These are phyloP conservation scores for Cenococcum geophilum DNA, from an alignment of 495 filamentous ascomycete genomes.

Conservation along the genomic window DNA sequence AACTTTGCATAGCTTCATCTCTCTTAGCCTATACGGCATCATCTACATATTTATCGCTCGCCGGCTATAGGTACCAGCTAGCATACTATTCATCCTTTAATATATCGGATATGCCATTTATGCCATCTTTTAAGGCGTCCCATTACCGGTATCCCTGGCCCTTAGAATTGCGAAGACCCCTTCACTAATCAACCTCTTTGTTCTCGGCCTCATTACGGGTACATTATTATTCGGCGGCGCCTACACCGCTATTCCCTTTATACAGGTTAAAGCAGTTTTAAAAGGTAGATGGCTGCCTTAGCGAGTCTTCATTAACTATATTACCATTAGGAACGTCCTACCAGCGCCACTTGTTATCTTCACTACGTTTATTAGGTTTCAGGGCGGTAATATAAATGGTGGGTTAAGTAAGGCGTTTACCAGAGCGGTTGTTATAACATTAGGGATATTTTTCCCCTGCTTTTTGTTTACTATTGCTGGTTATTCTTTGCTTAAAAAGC, in stretches of 20 bases:
- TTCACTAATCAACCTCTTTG: slow-evolving; percentile 36
- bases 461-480: slow-evolving; percentile 40
- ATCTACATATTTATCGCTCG: slow-evolving; percentile 32
- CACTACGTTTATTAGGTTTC: slow-evolving; percentile 40
- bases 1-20: slow-evolving; percentile 35
- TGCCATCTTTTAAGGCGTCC: slow-evolving; percentile 35
- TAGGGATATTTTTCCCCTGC: slow-evolving; percentile 41
- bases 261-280: slow-evolving; percentile 40
- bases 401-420: slow-evolving; percentile 35
- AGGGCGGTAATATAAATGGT: slow-evolving; percentile 34
- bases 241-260: slow-evolving; percentile 40
- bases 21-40: slow-evolving; percentile 37
- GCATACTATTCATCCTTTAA: slow-evolving; percentile 35
- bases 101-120: slow-evolving; percentile 37
- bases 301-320: slow-evolving; percentile 39
- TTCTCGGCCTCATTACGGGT: slow-evolving; percentile 39
- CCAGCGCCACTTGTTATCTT: slow-evolving; percentile 41
- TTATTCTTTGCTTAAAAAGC: slow-evolving; percentile 34
- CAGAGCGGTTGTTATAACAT: slow-evolving; percentile 36
- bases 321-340: slow-evolving; percentile 38
- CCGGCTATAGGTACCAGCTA: slow-evolving; percentile 30
- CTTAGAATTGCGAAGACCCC: slow-evolving; percentile 38
- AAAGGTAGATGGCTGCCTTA: slow-evolving; percentile 38
- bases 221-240: slow-evolving; percentile 39
- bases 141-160: slow-evolving; percentile 37